Base-by-base conservation (phyloP, 305 asterid genomes). In the Plantago rigida region DNA sequence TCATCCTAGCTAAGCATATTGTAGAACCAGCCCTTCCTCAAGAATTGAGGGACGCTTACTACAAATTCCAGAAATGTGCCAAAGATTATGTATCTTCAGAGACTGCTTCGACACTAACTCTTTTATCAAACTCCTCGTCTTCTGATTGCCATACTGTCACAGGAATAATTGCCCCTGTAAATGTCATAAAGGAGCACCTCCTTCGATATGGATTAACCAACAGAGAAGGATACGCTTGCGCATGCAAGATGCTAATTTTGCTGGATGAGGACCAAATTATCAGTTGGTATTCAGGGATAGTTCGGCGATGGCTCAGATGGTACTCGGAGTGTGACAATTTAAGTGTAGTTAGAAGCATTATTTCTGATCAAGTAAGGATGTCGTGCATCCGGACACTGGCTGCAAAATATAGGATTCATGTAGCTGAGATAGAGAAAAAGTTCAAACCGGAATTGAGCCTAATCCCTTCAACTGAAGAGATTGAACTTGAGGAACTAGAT, bases 11-110 rank as follows among this genome's bases (percentile, higher is more conserved):
- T 49, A 82, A 73, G 73, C 71, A 69, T 75, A 67, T 91, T 31
- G 74, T 67, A n/a, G 95, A 91, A 73, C 96, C 93, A 28, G 79
- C 94, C 51, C 90, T 91, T 61, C 98, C 98, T 0, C 79, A 64
- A 67, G 94, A 86, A 67, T 81, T 91, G 61, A 74, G 53, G 39
- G 89, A 88, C 69, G 82, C 96, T 28, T 81, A 67, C 66, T 62
- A 77, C 45, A 82, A 88, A 69, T 91, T 91, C 75, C 93, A 83
- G 63, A 83, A 75, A 73, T 71, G 64, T 26, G 91, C 81, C 53
- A 74, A 77, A 71, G 82, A 83, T 47, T 88, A 91, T 39, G 47
- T 88, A 56, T 68, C 82, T 65, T 79, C 84, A 0, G 96, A 91
- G 79, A 86, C 90, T 41, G 73, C 93, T 68, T 76, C 94, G 5